Percentiles rank a stretch among this genome's conserved stretches.
phyloP scores from a whole-genome alignment of 108 stramenopile species.

The Cyclotella baltica region DNA sequence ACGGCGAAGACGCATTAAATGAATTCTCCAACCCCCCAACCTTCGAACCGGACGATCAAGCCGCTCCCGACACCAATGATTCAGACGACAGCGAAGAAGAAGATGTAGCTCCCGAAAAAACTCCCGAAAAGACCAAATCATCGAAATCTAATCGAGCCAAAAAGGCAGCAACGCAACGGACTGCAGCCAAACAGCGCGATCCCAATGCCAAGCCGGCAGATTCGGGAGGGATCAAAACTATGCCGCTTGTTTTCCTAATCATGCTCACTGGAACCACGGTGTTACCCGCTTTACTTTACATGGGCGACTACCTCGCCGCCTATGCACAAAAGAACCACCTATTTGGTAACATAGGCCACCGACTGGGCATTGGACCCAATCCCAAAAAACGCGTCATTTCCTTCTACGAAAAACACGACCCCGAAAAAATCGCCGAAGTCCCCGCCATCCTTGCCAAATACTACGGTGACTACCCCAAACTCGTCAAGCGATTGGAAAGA shows the following conservation, averaged over 20 bases:
- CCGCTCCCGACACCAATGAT: constrained; percentile 27
- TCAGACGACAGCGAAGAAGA: constrained; percentile 59
- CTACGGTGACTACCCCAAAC: constrained; percentile 90
- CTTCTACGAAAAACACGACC: constrained; percentile 94
- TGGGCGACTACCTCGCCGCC: constrained; percentile 68
- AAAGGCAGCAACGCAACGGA: constrained; percentile 27
- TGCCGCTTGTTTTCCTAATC: constrained; percentile 82
- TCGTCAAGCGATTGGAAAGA: constrained; percentile 85
- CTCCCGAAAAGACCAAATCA: constrained; percentile 27
- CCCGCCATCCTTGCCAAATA: constrained; percentile 82
- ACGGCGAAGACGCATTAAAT: constrained; percentile 43
- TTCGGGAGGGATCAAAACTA: constrained; percentile 76
- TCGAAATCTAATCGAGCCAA: constrained; percentile 45
- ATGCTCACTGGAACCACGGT: constrained; percentile 84
- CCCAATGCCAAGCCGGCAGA: constrained; percentile 20
- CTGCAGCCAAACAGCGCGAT: constrained; percentile 7
- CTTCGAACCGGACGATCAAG: constrained; percentile 25
- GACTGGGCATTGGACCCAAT: constrained; percentile 80
- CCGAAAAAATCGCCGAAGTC: constrained; percentile 80
- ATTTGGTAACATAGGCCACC: constrained; percentile 71
- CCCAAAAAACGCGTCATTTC: constrained; percentile 84
- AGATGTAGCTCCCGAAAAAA: constrained; percentile 32
- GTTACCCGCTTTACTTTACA: constrained; percentile 82
- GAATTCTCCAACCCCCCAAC: constrained; percentile 29
- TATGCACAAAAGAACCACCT: constrained; percentile 69